Percentiles rank a stretch among this genome's conserved stretches.
phyloP scores from a whole-genome alignment of 192 early-diverging fungal genomes.

The Coemansia erecta region DNA sequence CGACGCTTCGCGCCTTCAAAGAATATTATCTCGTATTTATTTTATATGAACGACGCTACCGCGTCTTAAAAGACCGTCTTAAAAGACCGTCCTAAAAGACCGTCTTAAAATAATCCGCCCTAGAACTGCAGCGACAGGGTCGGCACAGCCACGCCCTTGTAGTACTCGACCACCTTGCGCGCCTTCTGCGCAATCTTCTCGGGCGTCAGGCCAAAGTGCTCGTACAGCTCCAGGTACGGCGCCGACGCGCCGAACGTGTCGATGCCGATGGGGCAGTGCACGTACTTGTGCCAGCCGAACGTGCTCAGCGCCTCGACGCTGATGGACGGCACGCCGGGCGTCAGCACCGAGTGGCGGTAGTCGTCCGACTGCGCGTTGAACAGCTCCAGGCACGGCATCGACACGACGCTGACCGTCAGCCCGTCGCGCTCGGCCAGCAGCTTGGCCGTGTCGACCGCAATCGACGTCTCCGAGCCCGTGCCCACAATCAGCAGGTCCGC shows the following conservation, averaged over 20 bases:
- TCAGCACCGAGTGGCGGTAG: constrained; percentile 81
- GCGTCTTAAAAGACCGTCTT: too few species aligned
- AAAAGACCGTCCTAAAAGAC: too few species aligned
- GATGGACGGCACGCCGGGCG: constrained; percentile 75
- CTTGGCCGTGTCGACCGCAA: constrained; percentile 85
- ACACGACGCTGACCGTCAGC: constrained; percentile 77
- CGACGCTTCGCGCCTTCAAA: too few species aligned
- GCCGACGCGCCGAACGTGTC: constrained; percentile 86
- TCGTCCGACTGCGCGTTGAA: constrained; percentile 81
- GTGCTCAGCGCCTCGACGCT: constrained; percentile 85
- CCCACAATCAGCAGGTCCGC: constrained; percentile 75
- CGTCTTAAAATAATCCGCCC: too few species aligned
- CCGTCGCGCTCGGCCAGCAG: constrained; percentile 57
- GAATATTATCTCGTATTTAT: too few species aligned
- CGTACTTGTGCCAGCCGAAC: constrained; percentile 90
- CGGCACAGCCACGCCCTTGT: constrained; percentile 54
- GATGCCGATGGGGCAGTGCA: constrained; percentile 86
- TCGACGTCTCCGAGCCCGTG: constrained; percentile 89
- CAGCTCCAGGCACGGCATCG: constrained; percentile 88
- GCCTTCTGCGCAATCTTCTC: constrained; percentile 73
- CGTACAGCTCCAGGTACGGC: constrained; percentile 78
- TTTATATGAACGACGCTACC: background rate
- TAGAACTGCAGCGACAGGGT: constrained; percentile 43
- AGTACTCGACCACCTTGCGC: constrained; percentile 75
- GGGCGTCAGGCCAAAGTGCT: constrained; percentile 81